Evolutionary conservation across 176 grass and related monocot species (phyloP).

Genomic region (Carex myosuroides): DNA sequence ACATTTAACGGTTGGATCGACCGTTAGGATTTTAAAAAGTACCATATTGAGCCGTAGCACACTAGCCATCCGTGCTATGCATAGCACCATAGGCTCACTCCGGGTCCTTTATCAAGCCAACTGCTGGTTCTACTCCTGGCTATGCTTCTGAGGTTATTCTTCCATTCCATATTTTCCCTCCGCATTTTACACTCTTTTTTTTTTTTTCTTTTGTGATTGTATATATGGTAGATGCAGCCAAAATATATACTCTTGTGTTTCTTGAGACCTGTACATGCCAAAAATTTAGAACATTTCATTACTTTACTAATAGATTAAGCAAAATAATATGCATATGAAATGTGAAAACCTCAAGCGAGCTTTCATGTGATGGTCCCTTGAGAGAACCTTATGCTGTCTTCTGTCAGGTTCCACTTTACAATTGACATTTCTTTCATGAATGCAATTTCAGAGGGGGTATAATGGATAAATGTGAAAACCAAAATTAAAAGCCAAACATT

Average conservation of each 20-base stretch:
- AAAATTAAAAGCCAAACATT: background rate
- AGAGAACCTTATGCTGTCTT: slow-evolving; percentile 91
- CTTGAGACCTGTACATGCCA: background rate
- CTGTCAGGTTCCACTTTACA: slow-evolving; percentile 56
- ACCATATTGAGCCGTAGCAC: too few relatives aligned
- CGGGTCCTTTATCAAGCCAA: slow-evolving; percentile 88
- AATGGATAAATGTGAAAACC: background rate
- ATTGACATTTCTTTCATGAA: background rate
- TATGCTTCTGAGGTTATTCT: slow-evolving; percentile 85
- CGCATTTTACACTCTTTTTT: background rate
- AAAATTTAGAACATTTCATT: background rate
- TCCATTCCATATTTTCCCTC: background rate
- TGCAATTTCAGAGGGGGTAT: background rate
- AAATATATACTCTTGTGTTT: background rate
- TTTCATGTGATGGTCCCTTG: slow-evolving; percentile 90
- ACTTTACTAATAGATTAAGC: background rate
- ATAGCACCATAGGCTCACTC: too few relatives aligned
- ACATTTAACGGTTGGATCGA: too few relatives aligned
- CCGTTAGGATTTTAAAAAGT: too few relatives aligned
- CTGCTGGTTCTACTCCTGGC: slow-evolving; percentile 79
- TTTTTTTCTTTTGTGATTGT: background rate
- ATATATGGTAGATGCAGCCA: background rate
- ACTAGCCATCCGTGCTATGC: too few relatives aligned
- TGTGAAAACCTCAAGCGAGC: slow-evolving; percentile 57
- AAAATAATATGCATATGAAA: background rate